Percentiles rank a stretch among this genome's conserved stretches.
Evolutionary conservation across 2,329 filamentous ascomycete genomes (phyloP).

Genomic region (Cordyceps sp.): DNA sequence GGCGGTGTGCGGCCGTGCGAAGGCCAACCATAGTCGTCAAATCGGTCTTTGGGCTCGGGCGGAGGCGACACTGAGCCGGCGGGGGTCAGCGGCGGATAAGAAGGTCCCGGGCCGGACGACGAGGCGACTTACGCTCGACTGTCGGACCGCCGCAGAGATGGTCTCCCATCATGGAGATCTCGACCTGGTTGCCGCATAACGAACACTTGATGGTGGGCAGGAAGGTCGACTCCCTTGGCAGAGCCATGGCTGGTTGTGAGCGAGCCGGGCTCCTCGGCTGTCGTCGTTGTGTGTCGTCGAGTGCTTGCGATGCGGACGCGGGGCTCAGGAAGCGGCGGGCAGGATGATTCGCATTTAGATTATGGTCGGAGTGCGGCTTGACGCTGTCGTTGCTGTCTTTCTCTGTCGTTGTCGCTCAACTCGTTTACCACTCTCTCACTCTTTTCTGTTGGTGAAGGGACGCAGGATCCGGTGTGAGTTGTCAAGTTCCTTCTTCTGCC

Average conservation of each 20-base stretch:
- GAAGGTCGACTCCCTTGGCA: slow-evolving; percentile 47
- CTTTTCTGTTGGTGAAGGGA: too few relatives aligned
- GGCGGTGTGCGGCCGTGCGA: slow-evolving; percentile 22
- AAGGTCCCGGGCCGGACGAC: background rate
- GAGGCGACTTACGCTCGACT: slow-evolving; percentile 25
- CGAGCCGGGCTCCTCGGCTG: background rate
- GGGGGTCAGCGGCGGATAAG: background rate
- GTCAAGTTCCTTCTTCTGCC: too few relatives aligned
- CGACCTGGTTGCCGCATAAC: slow-evolving; percentile 58
- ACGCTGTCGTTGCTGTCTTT: too few relatives aligned
- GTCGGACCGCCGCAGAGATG: slow-evolving; percentile 48
- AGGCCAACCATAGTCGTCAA: slow-evolving; percentile 10
- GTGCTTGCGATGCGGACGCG: too few relatives aligned
- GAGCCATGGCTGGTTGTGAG: slow-evolving; percentile 22
- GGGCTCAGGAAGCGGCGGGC: too few relatives aligned
- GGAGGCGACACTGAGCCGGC: slow-evolving; percentile 20
- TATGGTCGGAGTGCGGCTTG: too few relatives aligned
- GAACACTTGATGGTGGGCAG: slow-evolving; percentile 82
- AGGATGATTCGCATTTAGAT: too few relatives aligned
- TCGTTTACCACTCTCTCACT: too few relatives aligned
- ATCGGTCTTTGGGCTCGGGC: slow-evolving; percentile 13
- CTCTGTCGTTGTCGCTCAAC: too few relatives aligned
- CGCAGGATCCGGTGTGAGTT: too few relatives aligned
- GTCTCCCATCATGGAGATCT: slow-evolving; percentile 74
- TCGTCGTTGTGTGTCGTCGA: too few relatives aligned